These are phyloP conservation scores for Colletotrichum filicis DNA, from an alignment of 2,329 filamentous ascomycete species.

Conservation along the genomic window DNA sequence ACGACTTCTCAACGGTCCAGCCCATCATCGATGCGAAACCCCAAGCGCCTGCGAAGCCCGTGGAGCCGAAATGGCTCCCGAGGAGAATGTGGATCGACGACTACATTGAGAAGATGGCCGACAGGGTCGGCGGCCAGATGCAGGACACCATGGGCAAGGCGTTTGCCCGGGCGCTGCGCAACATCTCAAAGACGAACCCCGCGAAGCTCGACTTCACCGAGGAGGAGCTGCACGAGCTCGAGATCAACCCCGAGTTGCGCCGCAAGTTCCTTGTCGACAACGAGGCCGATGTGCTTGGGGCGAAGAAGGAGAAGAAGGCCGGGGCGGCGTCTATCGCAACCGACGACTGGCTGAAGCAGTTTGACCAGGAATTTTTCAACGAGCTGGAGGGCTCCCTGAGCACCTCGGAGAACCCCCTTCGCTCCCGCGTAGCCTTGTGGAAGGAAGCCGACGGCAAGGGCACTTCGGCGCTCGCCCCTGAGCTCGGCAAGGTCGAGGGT, in stretches of 20 bases:
- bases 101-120: constrained; percentile 60
- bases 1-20: constrained; percentile 83
- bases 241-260: constrained; percentile 51
- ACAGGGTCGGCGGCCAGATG: constrained; percentile 54
- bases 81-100: constrained; percentile 71
- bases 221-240: constrained; percentile 56
- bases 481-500: constrained; percentile 64
- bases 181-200: constrained; percentile 53
- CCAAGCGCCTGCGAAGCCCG: constrained; percentile 58
- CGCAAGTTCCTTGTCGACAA: constrained; percentile 49
- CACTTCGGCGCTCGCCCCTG: constrained; percentile 59
- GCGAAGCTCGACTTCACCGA: constrained; percentile 66
- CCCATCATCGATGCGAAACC: constrained; percentile 80
- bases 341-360: constrained; percentile 29
- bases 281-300: constrained; percentile 20
- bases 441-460: constrained; percentile 43
- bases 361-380: constrained; percentile 41
- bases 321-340: neutral
- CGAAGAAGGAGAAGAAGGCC: constrained; percentile 14
- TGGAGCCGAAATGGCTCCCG: constrained; percentile 67
- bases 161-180: constrained; percentile 54
- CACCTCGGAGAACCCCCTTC: constrained; percentile 41
- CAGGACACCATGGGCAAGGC: constrained; percentile 54
- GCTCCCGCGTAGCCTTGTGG: constrained; percentile 48
- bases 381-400: constrained; percentile 37